These are phyloP conservation scores for Beauveria scarabaeidicola DNA, from an alignment of 2,329 filamentous ascomycete species.

Conservation along the genomic window DNA sequence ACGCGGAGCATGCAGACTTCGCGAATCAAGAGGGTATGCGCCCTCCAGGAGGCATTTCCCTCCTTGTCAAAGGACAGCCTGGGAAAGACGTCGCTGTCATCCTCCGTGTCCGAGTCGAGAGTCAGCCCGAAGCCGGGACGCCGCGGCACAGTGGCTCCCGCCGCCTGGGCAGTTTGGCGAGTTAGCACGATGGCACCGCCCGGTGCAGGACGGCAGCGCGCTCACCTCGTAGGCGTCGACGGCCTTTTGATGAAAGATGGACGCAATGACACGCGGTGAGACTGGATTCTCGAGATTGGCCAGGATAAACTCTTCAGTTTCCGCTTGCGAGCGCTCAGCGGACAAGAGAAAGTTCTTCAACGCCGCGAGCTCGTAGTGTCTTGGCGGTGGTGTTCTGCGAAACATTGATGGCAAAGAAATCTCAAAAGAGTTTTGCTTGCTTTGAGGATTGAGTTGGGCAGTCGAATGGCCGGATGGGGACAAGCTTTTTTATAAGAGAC, in stretches of 20 bases:
- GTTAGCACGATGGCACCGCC: background rate
- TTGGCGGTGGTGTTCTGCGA: background rate
- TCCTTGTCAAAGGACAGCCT: constrained; percentile 11
- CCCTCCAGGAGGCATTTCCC: constrained; percentile 16
- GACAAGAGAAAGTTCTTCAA: background rate
- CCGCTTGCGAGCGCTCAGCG: background rate
- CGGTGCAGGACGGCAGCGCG: background rate
- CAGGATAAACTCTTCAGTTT: background rate
- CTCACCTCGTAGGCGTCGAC: background rate
- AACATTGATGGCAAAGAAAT: too few relatives aligned
- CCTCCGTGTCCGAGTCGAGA: background rate
- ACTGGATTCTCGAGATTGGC: background rate
- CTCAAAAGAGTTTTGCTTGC: background rate
- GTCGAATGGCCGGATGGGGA: background rate
- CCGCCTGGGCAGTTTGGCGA: background rate
- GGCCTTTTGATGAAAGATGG: background rate
- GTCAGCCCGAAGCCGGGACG: background rate
- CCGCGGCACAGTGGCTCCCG: background rate
- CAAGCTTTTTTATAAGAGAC: background rate
- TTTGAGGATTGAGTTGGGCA: background rate
- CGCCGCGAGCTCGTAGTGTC: background rate
- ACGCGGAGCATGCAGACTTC: constrained; percentile 26
- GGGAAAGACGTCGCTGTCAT: background rate
- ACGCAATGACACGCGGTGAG: background rate
- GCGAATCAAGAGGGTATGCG: constrained; percentile 21